Base-by-base conservation (phyloP, 1,139 yeast genomes). In the Yarrowia galli region DNA sequence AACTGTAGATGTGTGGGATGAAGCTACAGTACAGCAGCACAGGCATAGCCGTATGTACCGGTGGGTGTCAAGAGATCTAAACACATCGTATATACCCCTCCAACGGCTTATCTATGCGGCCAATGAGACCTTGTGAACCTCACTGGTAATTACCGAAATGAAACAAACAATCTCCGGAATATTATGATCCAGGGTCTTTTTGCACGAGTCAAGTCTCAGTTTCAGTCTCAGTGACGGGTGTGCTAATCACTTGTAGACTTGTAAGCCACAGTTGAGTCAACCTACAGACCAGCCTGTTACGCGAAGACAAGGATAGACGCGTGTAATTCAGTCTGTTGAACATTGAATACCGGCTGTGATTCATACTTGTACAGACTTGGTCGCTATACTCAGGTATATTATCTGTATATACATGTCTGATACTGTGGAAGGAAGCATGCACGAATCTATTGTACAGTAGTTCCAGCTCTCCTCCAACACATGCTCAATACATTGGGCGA, bases 141-240 rank as follows among this genome's bases (percentile, higher is more conserved):
- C 40, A 32, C n/a, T 40, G 43, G 42, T 16, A 36, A 35, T 53
- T 53, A 16, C 60, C 45, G 60, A 53, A 18, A 13, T 16, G 28
- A 20, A 35, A 35, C 15, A 36, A 36, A 20, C 25, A 51, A 53
- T 53, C 32, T 53, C 60, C 60, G 60, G 60, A 23, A 36, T 53
- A 53, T 53, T 53, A 53, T 53, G 32, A 53, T 53, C 22, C 60
- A 53, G 60, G 60, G 60, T 53, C 60, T 53, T 49, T 18, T 49
- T 32, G 56, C 56, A 49, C 56, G 56, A 49, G 56, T 18, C 40
- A 49, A 25, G 22, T 13, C 16, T 28, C 32, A 28, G 32, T 28
- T 10, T 28, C 9, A 28, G 32, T 28, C 32, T 28, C 32, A 28
- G 32, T 28, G 6, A 28, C 32, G 32, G n/a, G 32, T 28, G 32